These are phyloP conservation scores for Clitoria ternatea DNA, from an alignment of 306 rosid species.

Conservation along the genomic window DNA sequence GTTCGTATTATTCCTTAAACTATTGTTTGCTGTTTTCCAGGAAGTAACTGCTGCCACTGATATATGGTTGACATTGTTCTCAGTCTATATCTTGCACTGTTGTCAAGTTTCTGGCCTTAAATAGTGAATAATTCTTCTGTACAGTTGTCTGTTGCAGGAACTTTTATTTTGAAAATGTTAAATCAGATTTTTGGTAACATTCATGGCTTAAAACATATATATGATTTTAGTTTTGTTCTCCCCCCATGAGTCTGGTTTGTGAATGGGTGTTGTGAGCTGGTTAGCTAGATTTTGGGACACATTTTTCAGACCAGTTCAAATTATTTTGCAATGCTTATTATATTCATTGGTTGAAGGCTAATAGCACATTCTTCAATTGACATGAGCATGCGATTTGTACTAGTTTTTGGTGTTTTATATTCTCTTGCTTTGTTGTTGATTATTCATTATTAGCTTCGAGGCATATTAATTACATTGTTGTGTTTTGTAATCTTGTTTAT, in stretches of 20 bases:
- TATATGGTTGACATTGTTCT: neutral
- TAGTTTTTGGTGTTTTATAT: neutral
- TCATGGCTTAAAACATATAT: neutral
- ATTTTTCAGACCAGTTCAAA: neutral
- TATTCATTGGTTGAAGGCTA: neutral
- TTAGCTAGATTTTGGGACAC: conserved; percentile 9
- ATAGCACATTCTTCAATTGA: neutral
- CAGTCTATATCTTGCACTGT: neutral
- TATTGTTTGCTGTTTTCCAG: neutral
- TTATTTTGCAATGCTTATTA: neutral
- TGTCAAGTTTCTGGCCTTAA: conserved; percentile 14
- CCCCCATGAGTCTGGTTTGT: conserved; percentile 5
- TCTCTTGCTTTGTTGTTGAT: conserved; percentile 12
- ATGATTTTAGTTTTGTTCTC: neutral
- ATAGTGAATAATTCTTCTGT: neutral
- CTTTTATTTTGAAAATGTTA: neutral
- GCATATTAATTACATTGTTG: neutral
- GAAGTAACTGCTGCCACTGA: neutral
- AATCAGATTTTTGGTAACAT: neutral
- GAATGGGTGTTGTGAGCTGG: conserved; percentile 6
- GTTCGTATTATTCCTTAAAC: conserved; percentile 13
- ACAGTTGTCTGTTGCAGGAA: neutral
- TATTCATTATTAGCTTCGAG: neutral
- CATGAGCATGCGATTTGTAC: neutral
- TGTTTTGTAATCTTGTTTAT: neutral